Percentiles rank a stretch among this genome's conserved stretches.
Conservation (phyloP, 495 filamentous ascomycete species). For the Penicillium turbatum region DNA sequence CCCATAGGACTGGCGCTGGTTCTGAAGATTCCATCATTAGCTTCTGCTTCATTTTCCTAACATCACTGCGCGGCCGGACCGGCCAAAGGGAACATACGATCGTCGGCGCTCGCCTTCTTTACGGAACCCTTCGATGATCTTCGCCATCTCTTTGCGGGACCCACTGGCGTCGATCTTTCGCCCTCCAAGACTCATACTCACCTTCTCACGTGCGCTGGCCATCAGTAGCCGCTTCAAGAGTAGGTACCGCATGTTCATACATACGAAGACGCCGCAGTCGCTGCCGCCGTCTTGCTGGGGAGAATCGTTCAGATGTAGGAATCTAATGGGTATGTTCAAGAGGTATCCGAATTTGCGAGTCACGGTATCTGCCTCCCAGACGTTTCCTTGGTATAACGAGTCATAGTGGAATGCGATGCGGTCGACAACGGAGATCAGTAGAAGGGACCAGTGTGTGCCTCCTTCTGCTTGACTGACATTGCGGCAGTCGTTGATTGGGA, state of each 20-base stretch:
- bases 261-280: constrained; percentile 96
- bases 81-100: constrained; percentile 52
- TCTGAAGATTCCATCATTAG: constrained; percentile 4
- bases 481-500: constrained; percentile 88
- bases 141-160: constrained; percentile 81
- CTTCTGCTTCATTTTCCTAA: neutral
- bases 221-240: constrained; percentile 76
- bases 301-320: constrained; percentile 72
- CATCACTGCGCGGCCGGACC: neutral
- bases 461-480: constrained; percentile 75
- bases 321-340: constrained; percentile 60
- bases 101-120: constrained; percentile 78
- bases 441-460: constrained; percentile 91
- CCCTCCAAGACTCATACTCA: constrained; percentile 88
- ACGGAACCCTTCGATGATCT: constrained; percentile 73
- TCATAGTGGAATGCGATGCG: constrained; percentile 96
- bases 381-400: constrained; percentile 73
- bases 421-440: constrained; percentile 85
- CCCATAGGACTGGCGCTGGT: constrained; percentile 20
- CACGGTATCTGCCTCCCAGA: constrained; percentile 62
- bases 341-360: constrained; percentile 58
- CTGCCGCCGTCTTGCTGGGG: constrained; percentile 89
- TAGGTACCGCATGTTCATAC: constrained; percentile 85
- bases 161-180: constrained; percentile 70
- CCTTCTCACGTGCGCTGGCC: constrained; percentile 70